phyloP scores from a whole-genome alignment of 2,329 filamentous ascomycete species.

The Periconia macrospinosa region DNA sequence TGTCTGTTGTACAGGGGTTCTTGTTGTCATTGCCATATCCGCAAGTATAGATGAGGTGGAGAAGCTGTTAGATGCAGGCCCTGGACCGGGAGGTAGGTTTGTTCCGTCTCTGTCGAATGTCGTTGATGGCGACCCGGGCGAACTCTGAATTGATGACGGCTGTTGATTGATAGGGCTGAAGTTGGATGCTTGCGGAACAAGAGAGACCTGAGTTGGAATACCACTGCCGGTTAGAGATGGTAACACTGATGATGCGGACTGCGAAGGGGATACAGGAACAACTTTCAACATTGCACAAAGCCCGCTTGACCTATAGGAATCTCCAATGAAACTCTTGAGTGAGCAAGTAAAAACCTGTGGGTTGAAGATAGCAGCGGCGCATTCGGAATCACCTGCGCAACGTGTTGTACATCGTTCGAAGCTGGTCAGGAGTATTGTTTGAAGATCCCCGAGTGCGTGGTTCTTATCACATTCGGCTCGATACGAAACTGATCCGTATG shows the following conservation, averaged over 20 bases:
- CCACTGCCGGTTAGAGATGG: too few species aligned
- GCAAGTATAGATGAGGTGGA: background rate
- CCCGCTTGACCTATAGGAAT: too few species aligned
- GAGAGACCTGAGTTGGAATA: too few species aligned
- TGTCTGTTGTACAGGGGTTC: background rate
- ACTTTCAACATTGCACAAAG: too few species aligned
- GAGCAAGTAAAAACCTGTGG: background rate
- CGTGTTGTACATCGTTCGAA: slow-evolving; percentile 3
- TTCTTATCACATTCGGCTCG: slow-evolving; percentile 2
- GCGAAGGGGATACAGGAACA: too few species aligned
- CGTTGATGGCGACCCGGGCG: too few species aligned
- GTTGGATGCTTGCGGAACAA: too few species aligned
- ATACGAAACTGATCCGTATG: background rate
- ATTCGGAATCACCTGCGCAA: background rate
- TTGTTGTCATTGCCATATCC: background rate
- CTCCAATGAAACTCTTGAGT: slow-evolving; percentile 2
- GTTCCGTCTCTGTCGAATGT: background rate
- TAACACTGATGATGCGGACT: too few species aligned
- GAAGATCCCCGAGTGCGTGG: slow-evolving; percentile 1
- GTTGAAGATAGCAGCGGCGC: slow-evolving; percentile 5
- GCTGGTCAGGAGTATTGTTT: background rate
- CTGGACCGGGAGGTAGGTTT: background rate
- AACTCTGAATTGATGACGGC: too few species aligned
- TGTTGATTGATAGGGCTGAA: too few species aligned
- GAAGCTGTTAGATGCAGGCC: background rate